Evolutionary conservation across 2,329 filamentous ascomycete species (phyloP), one percentile per base, ranked within the genome.

Genomic region (Fusarium stilboides): DNA sequence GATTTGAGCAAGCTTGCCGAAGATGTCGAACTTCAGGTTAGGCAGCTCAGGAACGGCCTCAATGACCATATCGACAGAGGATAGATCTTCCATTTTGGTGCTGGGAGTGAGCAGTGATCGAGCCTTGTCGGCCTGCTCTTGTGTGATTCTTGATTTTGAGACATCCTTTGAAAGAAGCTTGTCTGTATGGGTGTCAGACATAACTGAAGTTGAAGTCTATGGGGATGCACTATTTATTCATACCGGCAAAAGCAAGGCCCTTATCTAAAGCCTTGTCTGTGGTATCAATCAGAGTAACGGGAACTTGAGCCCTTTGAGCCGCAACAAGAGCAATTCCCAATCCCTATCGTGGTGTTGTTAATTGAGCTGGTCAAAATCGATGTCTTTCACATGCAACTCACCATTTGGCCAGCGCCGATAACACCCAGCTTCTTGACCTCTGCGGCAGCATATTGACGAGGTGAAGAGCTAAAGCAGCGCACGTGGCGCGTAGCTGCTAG

Each of bases 41-140:
- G 92, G 91, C 57, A 97, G 95, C 84, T 98, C 94, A 36, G 96
- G 96, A 10, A 99, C 94, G 17, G 96, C 96, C 84, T 99, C 96
- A 76, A 99, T 98, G 58, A 99, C 91, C 79, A 99, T 98, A 83
- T 99, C 96, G 36, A 94, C 92, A n/a, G 90, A 87, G 26, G 88
- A 89, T 22, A 98, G 89, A 60, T 91, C 87, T 45, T 94, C 91
- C 73, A 98, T 87, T 19, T 88, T 88, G 17, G 92, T 94, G 53
- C 89, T 91, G 10, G 92, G 82, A 0, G 82, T 87, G 65, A 99
- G 84, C 31, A 92, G 89, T 13, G 87, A 88, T 28, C 92, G 90
- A 28, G 91, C 88, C 49, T 89, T 86, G 71, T 93, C 88, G 20
- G 96, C 93, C 70, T 95, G 89, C 49, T 93, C 89, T 78, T 94